phyloP scores from a whole-genome alignment of 768 basidiomycete genomes.

The Xerocomellus intermedius region DNA sequence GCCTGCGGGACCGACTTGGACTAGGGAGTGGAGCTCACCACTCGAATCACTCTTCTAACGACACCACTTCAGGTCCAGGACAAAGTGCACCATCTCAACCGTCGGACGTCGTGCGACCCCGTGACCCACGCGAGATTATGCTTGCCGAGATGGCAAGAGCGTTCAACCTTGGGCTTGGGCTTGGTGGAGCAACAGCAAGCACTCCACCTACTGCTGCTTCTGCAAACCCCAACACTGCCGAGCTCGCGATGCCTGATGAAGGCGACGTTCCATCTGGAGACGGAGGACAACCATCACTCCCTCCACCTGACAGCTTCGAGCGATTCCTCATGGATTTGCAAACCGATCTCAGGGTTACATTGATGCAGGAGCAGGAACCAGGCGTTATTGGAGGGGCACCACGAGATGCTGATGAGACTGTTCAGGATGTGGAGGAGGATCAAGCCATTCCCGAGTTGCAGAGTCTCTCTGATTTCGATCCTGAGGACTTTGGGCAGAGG shows the following conservation, averaged over 20 bases:
- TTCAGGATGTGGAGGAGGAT: conserved; percentile 18
- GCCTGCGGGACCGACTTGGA: conserved; percentile 65
- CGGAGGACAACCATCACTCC: conserved; percentile 23
- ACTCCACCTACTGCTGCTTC: conserved; percentile 2
- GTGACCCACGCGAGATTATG: conserved; percentile 66
- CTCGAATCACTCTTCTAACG: conserved; percentile 11
- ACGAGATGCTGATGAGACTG: conserved; percentile 9
- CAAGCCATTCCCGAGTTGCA: conserved; percentile 25
- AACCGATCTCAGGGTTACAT: conserved; percentile 61
- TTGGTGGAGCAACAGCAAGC: conserved; percentile 29
- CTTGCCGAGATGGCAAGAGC: conserved; percentile 80
- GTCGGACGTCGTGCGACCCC: conserved; percentile 12
- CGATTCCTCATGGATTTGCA: conserved; percentile 79
- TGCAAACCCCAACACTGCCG: conserved; percentile 8
- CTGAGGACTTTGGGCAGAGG: conserved; percentile 25
- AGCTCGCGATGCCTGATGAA: conserved; percentile 7
- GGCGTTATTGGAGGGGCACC: not conserved
- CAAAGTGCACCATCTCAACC: conserved; percentile 8
- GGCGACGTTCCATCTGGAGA: conserved; percentile 8
- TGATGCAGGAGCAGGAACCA: conserved; percentile 41
- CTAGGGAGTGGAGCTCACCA: conserved; percentile 34
- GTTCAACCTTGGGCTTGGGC: conserved; percentile 68
- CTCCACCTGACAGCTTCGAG: conserved; percentile 72
- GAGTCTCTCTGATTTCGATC: conserved; percentile 25
- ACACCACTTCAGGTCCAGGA: conserved; percentile 5